Evolutionary conservation across 495 filamentous ascomycete genomes (phyloP).

Genomic region (Penicillium mononematosum): DNA sequence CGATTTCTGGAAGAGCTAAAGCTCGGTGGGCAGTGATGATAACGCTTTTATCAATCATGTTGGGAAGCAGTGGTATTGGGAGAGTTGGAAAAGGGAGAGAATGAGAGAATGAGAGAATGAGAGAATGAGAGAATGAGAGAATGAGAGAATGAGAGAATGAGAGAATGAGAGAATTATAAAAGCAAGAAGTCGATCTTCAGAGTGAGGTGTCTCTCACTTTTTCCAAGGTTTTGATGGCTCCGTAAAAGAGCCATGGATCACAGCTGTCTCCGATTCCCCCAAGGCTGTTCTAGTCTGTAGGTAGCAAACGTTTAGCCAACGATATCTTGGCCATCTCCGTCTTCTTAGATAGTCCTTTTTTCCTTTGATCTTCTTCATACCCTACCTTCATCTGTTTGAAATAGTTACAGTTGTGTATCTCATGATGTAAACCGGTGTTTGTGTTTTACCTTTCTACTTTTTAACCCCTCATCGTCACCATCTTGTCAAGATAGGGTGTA

Average conservation of each 20-base stretch:
- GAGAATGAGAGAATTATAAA: background rate
- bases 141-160: background rate
- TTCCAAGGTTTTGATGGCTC: background rate
- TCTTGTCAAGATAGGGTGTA: background rate
- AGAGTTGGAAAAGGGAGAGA: background rate
- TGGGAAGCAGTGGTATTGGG: background rate
- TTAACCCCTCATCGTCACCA: background rate
- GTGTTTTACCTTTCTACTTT: background rate
- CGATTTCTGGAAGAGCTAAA: background rate
- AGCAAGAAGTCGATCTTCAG: background rate
- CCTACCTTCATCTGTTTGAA: background rate
- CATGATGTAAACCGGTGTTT: background rate
- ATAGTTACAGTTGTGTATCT: background rate
- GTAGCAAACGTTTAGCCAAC: background rate
- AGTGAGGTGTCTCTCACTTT: too few species aligned
- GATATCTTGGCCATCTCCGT: background rate
- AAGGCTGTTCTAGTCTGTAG: background rate
- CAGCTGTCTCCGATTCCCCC: background rate
- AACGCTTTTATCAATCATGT: background rate
- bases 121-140: background rate
- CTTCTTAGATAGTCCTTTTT: background rate
- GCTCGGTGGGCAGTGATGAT: background rate
- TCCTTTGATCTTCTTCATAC: background rate
- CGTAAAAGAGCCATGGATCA: background rate
- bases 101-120: background rate